Evolutionary conservation across 2,329 filamentous ascomycete species (phyloP), one percentile per base, ranked within the genome.

Genomic region (Neonectria ditissima): DNA sequence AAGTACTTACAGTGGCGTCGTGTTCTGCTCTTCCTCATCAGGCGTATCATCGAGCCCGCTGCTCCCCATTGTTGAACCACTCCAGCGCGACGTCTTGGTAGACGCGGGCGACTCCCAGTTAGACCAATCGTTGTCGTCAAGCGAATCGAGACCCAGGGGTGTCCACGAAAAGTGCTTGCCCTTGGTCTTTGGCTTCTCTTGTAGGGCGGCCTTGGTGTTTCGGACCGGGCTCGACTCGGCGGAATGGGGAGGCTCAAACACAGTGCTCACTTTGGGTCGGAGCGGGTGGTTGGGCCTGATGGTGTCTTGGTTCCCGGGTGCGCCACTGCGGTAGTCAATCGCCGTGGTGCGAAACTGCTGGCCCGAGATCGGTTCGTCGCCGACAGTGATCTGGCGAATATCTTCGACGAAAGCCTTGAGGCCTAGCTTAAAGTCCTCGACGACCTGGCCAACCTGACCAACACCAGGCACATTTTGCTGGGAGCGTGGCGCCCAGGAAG

Each of bases 321-420:
- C 68, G 41, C 65, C 67, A 65, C 65, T 72, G 32, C 59, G 59
- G 37, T 62, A 64, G 26, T 75, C 72, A 3, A 71, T 57, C 54
- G 57, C 55, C 30, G 56, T 70, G 47, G 68, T 69, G 54, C 70
- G 69, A 32, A 64, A 57, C 37, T 67, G 13, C 30, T 76, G 76
- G 14, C 88, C 90, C 64, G 84, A 89, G 66, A 93, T 88, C 16
- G 90, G 92, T 80, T 99, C 96, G 58, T 99, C 96, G 24, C 96
- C 96, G 7, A 99, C 94, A 0, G 96, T 97, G 14, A 95, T 97
- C 79, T 98, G 96, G 69, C 94, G 87, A 51, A 99, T 89, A 75
- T 99, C 96, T 77, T 98, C 96, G 63, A 97, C 89, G 79, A 99
- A 99, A 1, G 93, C 97, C 89, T 92, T 94, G 52, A 99, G 81